phyloP scores from a whole-genome alignment of 306 rosid species.

The Phaseolus lunatus region DNA sequence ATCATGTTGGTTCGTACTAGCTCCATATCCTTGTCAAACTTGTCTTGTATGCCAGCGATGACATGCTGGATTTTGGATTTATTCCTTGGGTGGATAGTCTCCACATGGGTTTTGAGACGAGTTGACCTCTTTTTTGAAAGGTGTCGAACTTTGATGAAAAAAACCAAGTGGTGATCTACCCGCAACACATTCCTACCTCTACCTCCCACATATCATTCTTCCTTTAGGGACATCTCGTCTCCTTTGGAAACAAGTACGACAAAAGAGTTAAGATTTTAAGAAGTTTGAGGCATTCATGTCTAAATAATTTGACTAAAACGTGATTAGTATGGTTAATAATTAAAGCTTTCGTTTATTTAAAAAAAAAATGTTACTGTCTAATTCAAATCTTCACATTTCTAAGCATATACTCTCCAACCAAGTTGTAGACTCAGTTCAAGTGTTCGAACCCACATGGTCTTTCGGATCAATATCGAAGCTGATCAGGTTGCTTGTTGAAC shows the following conservation, averaged over 20 bases:
- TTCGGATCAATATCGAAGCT: slow-evolving; percentile 22
- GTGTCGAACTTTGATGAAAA: no score
- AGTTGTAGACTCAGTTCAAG: neutral
- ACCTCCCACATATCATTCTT: no score
- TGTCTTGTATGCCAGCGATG: no score
- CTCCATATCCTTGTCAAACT: no score
- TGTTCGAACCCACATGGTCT: slow-evolving; percentile 35
- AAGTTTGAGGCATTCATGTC: slow-evolving; percentile 7
- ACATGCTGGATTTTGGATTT: no score
- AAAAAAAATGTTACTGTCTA: slow-evolving; percentile 4
- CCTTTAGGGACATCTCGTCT: no score
- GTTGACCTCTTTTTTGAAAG: no score
- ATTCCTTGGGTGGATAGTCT: no score
- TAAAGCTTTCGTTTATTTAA: neutral
- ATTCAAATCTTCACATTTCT: slow-evolving; percentile 9
- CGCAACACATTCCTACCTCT: no score
- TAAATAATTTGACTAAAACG: slow-evolving; percentile 14
- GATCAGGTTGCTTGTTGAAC: slow-evolving; percentile 42
- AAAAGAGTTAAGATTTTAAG: neutral
- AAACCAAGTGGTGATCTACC: no score
- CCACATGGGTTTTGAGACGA: no score
- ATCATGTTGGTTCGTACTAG: no score
- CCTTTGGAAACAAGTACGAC: slow-evolving; percentile 3
- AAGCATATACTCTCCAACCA: slow-evolving; percentile 16
- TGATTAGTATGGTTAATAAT: slow-evolving; percentile 28